A percentile compares a stretch with the other conserved stretches of the same genome.
Conservation (phyloP, 1,284 basidiomycete species). For the Irpex sp. region DNA sequence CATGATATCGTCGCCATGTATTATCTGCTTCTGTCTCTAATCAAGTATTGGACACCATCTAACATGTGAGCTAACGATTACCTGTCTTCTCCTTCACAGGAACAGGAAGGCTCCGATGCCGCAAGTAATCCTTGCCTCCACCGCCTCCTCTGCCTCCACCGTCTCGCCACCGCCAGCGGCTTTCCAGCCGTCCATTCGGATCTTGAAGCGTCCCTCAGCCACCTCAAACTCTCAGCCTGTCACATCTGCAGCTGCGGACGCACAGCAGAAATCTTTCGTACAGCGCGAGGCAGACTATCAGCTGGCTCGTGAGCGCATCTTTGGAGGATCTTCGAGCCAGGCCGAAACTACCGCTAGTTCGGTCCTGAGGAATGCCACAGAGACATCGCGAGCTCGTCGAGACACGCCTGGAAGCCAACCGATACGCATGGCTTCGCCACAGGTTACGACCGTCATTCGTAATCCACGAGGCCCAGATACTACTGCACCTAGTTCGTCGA, state of each 20-base stretch:
- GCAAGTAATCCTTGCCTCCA: conserved; percentile 36
- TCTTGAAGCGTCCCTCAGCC: conserved; percentile 32
- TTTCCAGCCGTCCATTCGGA: conserved; percentile 33
- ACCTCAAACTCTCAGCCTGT: conserved; percentile 14
- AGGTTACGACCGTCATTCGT: conserved; percentile 13
- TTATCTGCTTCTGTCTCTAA: neutral
- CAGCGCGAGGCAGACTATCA: conserved; percentile 36
- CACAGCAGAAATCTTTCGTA: conserved; percentile 25
- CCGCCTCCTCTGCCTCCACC: conserved; percentile 16
- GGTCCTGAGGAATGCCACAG: neutral
- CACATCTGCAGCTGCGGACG: conserved; percentile 8
- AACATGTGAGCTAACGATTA: conserved; percentile 9
- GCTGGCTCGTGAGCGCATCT: conserved; percentile 37
- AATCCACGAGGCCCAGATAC: conserved; percentile 13
- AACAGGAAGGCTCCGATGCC: conserved; percentile 45
- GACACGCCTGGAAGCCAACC: neutral
- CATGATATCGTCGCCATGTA: neutral
- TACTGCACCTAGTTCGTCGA: neutral
- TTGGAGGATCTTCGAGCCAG: conserved; percentile 16
- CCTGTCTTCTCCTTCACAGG: conserved; percentile 22
- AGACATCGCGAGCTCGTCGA: neutral
- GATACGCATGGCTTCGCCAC: neutral
- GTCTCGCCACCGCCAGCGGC: conserved; percentile 31
- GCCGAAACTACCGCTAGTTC: neutral
- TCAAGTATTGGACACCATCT: neutral